phyloP scores from a whole-genome alignment of 75 land plant species.

The Cupressus sempervirens region DNA sequence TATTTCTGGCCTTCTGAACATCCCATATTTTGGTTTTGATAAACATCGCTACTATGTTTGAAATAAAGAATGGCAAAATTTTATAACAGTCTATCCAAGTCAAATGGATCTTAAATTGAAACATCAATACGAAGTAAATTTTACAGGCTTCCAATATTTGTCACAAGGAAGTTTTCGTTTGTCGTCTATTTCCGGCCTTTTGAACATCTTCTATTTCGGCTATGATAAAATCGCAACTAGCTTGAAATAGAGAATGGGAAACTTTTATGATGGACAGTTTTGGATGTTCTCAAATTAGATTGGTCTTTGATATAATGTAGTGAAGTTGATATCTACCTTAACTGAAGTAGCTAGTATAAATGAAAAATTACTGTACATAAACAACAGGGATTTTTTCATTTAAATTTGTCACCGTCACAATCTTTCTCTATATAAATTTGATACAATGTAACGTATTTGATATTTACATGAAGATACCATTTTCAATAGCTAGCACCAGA shows the following conservation, averaged over 20 bases:
- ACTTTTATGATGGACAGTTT: neutral
- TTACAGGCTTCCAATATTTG: too few species aligned
- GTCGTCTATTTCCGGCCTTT: neutral
- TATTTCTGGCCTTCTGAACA: neutral
- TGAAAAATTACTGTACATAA: too few species aligned
- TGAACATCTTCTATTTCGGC: neutral
- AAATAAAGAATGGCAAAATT: too few species aligned
- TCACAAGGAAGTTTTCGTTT: too few species aligned
- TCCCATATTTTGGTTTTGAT: neutral
- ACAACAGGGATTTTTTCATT: too few species aligned
- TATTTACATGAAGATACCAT: neutral
- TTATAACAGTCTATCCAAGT: too few species aligned
- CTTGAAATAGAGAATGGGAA: neutral
- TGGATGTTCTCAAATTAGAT: neutral
- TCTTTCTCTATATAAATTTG: too few species aligned
- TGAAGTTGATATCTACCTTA: neutral
- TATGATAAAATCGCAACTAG: neutral
- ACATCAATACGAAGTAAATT: too few species aligned
- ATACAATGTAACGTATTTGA: neutral
- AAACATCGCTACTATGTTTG: neutral
- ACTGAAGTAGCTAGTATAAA: neutral
- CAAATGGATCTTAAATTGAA: too few species aligned
- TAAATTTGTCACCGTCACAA: too few species aligned
- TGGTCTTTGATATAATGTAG: neutral
- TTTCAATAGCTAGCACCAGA: too few species aligned